Conservation (phyloP, 495 filamentous ascomycete species). For the Aspergillus bertholletiae region DNA sequence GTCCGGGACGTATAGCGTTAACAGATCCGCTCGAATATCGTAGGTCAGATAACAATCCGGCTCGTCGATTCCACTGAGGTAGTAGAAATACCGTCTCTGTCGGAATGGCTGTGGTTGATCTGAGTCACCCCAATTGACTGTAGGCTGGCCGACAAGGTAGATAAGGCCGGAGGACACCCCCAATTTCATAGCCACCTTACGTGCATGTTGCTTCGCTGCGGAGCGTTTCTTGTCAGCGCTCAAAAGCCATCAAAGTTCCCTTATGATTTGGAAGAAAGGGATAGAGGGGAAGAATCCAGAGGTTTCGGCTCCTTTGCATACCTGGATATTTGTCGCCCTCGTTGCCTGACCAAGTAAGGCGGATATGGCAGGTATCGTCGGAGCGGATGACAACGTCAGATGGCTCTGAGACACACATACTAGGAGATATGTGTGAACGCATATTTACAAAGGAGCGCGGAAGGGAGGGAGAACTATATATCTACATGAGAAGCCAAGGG, state of each 20-base stretch:
- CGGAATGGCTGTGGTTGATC: conserved; percentile 74
- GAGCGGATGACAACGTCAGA: conserved; percentile 23
- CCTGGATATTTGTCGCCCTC: conserved; percentile 45
- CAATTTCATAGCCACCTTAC: conserved; percentile 65
- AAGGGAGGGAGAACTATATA: neutral
- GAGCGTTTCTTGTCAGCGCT: conserved; percentile 1
- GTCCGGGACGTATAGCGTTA: conserved; percentile 92
- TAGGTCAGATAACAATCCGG: conserved; percentile 83
- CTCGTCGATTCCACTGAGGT: conserved; percentile 79
- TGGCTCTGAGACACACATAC: conserved; percentile 15
- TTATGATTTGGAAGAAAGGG: conserved; percentile 3
- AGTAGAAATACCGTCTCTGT: conserved; percentile 92
- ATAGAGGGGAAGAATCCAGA: neutral
- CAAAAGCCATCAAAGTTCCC: neutral
- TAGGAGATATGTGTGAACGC: neutral
- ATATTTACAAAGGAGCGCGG: neutral
- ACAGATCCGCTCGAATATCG: conserved; percentile 64
- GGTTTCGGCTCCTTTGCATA: conserved; percentile 14
- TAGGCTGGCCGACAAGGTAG: conserved; percentile 79
- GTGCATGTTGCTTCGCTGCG: conserved; percentile 76
- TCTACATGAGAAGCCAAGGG: neutral
- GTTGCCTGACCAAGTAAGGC: conserved; percentile 23
- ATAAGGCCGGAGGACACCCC: conserved; percentile 61
- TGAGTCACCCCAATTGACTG: conserved; percentile 70
- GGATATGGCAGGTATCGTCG: conserved; percentile 32